A percentile compares a stretch with the other conserved stretches of the same genome.
phyloP scores from a whole-genome alignment of 2,329 filamentous ascomycete genomes.

The Hypocreales sp. region DNA sequence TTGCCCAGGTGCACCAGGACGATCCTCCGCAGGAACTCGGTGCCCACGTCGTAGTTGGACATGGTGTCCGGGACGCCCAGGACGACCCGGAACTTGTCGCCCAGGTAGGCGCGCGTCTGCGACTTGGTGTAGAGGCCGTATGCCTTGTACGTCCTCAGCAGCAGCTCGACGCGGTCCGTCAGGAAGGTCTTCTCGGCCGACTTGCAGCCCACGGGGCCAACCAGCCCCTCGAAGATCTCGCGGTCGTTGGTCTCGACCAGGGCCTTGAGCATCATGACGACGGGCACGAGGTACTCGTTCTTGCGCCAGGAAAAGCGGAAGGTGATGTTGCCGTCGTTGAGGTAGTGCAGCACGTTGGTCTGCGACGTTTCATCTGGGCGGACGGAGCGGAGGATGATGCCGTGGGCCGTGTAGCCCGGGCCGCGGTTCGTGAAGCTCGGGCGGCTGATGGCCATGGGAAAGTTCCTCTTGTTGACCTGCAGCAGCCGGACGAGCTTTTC shows the following conservation, averaged over 20 bases:
- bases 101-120: constrained; percentile 74
- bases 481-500: constrained; percentile 93
- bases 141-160: constrained; percentile 84
- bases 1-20: constrained; percentile 87
- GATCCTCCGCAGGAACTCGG: constrained; percentile 78
- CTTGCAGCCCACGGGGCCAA: constrained; percentile 62
- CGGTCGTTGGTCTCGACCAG: constrained; percentile 90
- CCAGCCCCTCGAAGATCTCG: constrained; percentile 87
- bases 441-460: constrained; percentile 85
- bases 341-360: constrained; percentile 91
- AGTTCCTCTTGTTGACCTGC: constrained; percentile 81
- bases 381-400: constrained; percentile 82
- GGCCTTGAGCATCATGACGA: constrained; percentile 94
- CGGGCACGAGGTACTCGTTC: constrained; percentile 88
- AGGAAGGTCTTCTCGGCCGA: constrained; percentile 80
- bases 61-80: constrained; percentile 72
- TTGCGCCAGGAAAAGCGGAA: constrained; percentile 98
- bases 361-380: constrained; percentile 96
- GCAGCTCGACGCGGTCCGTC: constrained; percentile 81
- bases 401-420: constrained; percentile 72
- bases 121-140: constrained; percentile 72
- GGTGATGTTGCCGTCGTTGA: constrained; percentile 89
- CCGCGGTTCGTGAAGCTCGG: constrained; percentile 83
- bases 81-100: constrained; percentile 80
- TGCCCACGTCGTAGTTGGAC: constrained; percentile 77